phyloP scores from a whole-genome alignment of 345 rosid species.

The Noccaea bulbosa region DNA sequence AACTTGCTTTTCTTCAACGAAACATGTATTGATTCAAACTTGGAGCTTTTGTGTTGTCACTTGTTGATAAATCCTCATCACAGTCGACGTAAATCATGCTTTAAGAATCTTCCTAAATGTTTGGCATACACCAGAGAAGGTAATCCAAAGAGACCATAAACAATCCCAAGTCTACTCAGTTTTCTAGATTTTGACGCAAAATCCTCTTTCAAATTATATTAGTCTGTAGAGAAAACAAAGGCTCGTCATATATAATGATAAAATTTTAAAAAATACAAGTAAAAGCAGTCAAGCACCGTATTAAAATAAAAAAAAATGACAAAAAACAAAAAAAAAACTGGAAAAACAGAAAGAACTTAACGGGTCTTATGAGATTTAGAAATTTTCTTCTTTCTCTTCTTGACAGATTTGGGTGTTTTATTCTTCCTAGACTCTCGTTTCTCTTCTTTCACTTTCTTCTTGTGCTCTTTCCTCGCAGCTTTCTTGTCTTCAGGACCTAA shows the following conservation, averaged over 20 bases:
- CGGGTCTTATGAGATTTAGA: conserved; percentile 74
- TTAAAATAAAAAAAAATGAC: background rate
- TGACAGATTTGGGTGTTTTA: conserved; percentile 83
- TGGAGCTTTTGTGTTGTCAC: too few relatives aligned
- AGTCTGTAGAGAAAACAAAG: too few relatives aligned
- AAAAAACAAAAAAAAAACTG: background rate
- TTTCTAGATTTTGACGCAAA: background rate
- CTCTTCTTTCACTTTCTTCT: conserved; percentile 96
- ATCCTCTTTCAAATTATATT: background rate
- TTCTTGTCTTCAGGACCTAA: conserved; percentile 57
- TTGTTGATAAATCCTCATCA: too few relatives aligned
- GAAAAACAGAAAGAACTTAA: conserved; percentile 33
- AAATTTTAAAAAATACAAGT: background rate
- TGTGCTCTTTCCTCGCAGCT: conserved; percentile 92
- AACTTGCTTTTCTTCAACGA: background rate
- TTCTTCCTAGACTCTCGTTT: conserved; percentile 86
- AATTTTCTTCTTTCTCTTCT: conserved; percentile 87
- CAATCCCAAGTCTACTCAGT: background rate
- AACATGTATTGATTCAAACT: background rate
- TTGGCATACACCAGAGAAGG: too few relatives aligned
- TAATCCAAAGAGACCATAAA: too few relatives aligned
- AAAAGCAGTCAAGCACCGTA: background rate
- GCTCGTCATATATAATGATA: too few relatives aligned
- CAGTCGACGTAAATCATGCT: too few relatives aligned
- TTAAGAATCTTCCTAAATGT: too few relatives aligned